phyloP scores from a whole-genome alignment of 306 rosid species.

The Rosa lucieae region DNA sequence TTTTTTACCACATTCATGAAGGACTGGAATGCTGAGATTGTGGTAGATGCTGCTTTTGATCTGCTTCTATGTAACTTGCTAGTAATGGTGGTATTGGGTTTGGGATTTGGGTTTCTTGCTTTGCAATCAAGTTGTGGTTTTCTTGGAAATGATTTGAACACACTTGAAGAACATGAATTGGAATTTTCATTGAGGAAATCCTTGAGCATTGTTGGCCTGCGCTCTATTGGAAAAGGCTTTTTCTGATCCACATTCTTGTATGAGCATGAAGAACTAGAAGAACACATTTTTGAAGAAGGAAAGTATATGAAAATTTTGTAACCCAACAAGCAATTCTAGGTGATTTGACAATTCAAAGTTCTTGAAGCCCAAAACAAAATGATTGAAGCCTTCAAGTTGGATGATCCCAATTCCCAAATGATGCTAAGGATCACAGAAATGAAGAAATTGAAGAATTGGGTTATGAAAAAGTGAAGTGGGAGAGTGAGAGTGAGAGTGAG shows the following conservation, averaged over 20 bases:
- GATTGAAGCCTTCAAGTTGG: conserved; percentile 9
- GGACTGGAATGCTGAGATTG: conserved; percentile 53
- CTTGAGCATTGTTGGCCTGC: conserved; percentile 58
- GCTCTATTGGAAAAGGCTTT: conserved; percentile 39
- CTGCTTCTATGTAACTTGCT: conserved; percentile 9
- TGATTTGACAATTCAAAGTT: neutral
- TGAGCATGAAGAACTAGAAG: conserved; percentile 21
- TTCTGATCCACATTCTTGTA: conserved; percentile 33
- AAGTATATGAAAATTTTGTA: neutral
- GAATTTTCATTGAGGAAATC: conserved; percentile 60
- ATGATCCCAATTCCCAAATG: neutral
- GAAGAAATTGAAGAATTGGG: neutral
- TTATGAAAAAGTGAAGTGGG: conserved; percentile 5
- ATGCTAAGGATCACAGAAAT: neutral
- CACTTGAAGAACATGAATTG: conserved; percentile 49
- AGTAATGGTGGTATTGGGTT: conserved; percentile 3
- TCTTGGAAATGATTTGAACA: conserved; percentile 58
- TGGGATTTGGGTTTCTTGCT: neutral
- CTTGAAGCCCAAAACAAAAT: neutral
- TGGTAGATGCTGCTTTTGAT: conserved; percentile 22
- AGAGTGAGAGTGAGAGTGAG: neutral
- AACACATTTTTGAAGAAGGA: conserved; percentile 24
- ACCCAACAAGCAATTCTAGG: neutral
- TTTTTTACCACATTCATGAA: conserved; percentile 48
- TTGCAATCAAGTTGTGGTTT: conserved; percentile 13